Evolutionary conservation across 257 asterid genomes (phyloP).

Genomic region (Capsicum pubescens): DNA sequence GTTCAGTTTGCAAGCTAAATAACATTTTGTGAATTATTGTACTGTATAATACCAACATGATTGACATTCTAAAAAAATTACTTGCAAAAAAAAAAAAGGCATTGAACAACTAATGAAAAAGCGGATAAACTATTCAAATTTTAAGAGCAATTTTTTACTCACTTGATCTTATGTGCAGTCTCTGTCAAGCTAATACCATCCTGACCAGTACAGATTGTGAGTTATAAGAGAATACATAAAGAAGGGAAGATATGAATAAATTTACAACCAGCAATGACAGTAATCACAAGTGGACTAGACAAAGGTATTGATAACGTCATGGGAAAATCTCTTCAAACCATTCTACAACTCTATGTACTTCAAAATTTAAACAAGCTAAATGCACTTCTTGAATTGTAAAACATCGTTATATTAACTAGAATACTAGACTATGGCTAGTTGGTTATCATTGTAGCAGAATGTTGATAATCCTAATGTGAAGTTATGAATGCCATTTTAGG

Average conservation of each 20-base stretch:
- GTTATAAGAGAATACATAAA: constrained; percentile 29
- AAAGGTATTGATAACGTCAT: neutral
- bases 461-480: constrained; percentile 1
- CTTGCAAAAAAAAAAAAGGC: neutral
- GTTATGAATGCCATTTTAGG: constrained; percentile 9
- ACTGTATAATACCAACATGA: neutral
- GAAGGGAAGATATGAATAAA: constrained; percentile 12
- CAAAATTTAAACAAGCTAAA: constrained; percentile 6
- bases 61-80: neutral
- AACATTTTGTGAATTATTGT: neutral
- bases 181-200: constrained; percentile 78
- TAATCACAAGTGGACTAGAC: constrained; percentile 10
- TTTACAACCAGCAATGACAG: neutral
- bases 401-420: neutral
- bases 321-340: neutral
- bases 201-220: constrained; percentile 50
- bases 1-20: neutral
- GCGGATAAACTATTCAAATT: constrained; percentile 14
- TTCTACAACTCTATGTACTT: neutral
- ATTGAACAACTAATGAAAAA: neutral
- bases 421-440: neutral
- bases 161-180: constrained; percentile 76
- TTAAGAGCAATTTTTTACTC: constrained; percentile 40
- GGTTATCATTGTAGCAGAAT: neutral
- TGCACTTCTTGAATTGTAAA: neutral